Conservation (phyloP, 768 basidiomycete species). For the Ephemerocybe angulata region DNA sequence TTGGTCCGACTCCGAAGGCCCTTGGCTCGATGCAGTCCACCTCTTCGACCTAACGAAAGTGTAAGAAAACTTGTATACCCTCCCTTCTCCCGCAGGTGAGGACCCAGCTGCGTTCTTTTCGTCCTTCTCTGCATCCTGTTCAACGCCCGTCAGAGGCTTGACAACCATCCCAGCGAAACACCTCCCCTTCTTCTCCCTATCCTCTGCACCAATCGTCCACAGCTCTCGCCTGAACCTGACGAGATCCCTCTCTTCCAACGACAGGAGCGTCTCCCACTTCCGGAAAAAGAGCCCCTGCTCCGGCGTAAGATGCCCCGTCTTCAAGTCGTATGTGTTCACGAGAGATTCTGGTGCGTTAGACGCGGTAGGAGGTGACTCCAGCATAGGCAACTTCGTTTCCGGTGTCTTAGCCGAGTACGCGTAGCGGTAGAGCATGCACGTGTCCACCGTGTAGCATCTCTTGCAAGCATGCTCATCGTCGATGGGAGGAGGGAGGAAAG, state of each 20-base stretch:
- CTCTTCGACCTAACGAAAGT: conserved; percentile 49
- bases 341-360: conserved; percentile 43
- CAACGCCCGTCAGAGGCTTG: conserved; percentile 17
- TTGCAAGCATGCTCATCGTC: conserved; percentile 78
- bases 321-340: conserved; percentile 65
- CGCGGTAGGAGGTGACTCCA: conserved; percentile 58
- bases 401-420: conserved; percentile 1
- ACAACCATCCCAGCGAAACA: conserved; percentile 83
- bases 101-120: conserved; percentile 12
- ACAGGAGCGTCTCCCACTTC: conserved; percentile 83
- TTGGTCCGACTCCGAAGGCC: conserved; percentile 14
- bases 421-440: conserved; percentile 89
- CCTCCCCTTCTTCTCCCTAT: conserved; percentile 78
- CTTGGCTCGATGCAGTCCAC: not conserved
- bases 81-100: conserved; percentile 33
- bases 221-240: conserved; percentile 84
- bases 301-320: conserved; percentile 75
- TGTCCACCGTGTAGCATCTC: conserved; percentile 77
- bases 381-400: conserved; percentile 29
- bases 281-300: conserved; percentile 76
- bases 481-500: conserved; percentile 83
- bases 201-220: conserved; percentile 83
- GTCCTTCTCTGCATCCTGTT: conserved; percentile 2
- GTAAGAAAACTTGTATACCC: conserved; percentile 79
- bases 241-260: conserved; percentile 83